Percentiles rank a stretch among this genome's conserved stretches.
phyloP scores from a whole-genome alignment of 2,329 filamentous ascomycete genomes.

The Gnomoniopsis smithogilvyi region DNA sequence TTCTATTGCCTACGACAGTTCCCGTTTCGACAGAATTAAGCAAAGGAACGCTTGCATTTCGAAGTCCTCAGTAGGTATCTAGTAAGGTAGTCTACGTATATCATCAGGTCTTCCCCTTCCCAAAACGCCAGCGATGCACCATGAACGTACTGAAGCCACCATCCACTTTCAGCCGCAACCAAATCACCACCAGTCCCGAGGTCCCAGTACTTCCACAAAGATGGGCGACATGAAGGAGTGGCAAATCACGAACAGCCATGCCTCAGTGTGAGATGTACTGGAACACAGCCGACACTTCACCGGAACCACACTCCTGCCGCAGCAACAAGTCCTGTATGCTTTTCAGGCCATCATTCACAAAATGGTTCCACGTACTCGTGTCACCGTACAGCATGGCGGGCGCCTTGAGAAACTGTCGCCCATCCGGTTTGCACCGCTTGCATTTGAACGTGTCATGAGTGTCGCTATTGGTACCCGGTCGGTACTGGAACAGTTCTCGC shows the following conservation, averaged over 20 bases:
- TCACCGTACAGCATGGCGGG: conserved; percentile 96
- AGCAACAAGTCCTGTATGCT: conserved; percentile 89
- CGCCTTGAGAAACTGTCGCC: conserved; percentile 83
- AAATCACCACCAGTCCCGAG: neutral
- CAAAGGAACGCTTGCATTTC: no score
- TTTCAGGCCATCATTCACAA: conserved; percentile 74
- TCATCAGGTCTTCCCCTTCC: neutral
- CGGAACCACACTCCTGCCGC: conserved; percentile 76
- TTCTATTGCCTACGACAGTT: no score
- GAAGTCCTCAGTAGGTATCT: neutral
- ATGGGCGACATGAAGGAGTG: neutral
- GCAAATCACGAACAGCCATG: neutral
- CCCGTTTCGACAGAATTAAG: no score
- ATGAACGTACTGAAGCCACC: no score
- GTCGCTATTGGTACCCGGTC: conserved; percentile 78
- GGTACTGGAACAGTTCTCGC: conserved; percentile 91
- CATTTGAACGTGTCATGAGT: conserved; percentile 99
- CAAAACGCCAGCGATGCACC: conserved; percentile 14
- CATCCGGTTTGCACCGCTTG: conserved; percentile 87
- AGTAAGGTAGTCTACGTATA: neutral
- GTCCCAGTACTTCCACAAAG: neutral
- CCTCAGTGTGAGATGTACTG: conserved; percentile 89
- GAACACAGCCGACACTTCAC: conserved; percentile 89
- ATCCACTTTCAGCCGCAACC: neutral
- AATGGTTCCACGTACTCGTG: conserved; percentile 99